Conservation (phyloP, 2,329 filamentous ascomycete genomes). For the Cladosporium sp. region DNA sequence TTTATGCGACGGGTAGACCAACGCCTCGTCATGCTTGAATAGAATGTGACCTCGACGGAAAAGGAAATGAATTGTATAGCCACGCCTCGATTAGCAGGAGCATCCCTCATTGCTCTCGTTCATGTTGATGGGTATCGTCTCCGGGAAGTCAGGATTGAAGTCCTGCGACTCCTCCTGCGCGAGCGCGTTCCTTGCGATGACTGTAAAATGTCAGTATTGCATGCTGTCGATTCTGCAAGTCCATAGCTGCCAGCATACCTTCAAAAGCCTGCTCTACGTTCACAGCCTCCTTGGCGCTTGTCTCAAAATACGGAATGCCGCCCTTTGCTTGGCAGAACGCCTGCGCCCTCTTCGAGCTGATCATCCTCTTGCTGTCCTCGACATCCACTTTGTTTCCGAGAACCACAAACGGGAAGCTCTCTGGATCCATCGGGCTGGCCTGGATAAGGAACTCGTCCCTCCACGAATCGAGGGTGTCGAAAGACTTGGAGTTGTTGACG, state of each 20-base stretch:
- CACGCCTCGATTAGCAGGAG: constrained; percentile 57
- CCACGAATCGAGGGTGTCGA: constrained; percentile 97
- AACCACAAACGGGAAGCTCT: constrained; percentile 97
- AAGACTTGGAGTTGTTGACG: constrained; percentile 98
- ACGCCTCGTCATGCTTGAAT: constrained; percentile 6
- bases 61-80: not conserved
- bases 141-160: constrained; percentile 93
- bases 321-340: constrained; percentile 97
- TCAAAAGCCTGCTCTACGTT: constrained; percentile 88
- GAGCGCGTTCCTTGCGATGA: constrained; percentile 91
- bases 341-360: constrained; percentile 91
- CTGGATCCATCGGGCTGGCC: constrained; percentile 89
- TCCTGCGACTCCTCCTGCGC: constrained; percentile 97
- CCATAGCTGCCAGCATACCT: constrained; percentile 35
- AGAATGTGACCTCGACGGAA: not conserved
- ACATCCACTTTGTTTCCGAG: constrained; percentile 99
- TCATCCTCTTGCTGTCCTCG: constrained; percentile 93
- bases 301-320: constrained; percentile 98
- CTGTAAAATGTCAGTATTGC: constrained; percentile 41
- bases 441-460: constrained; percentile 97
- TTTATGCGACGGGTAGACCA: constrained; percentile 2
- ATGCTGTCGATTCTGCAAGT: not conserved
- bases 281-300: constrained; percentile 95
- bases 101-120: constrained; percentile 91
- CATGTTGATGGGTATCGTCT: constrained; percentile 96